Percentiles rank a stretch among this genome's conserved stretches.
phyloP scores from a whole-genome alignment of 2,329 filamentous ascomycete species.

The Xylariaceae sp. region DNA sequence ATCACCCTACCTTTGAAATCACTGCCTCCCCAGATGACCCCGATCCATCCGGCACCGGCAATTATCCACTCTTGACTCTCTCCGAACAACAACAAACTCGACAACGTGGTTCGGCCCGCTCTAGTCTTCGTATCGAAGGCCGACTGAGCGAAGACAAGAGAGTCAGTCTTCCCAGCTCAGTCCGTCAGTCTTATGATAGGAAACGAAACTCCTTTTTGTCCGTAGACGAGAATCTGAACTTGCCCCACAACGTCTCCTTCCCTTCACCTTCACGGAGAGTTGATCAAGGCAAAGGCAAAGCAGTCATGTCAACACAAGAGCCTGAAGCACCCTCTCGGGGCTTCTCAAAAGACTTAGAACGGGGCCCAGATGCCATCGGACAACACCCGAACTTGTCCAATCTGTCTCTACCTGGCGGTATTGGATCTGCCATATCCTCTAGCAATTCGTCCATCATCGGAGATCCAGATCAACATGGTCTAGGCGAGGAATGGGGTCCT shows the following conservation, averaged over 20 bases:
- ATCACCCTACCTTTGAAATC: constrained; percentile 40
- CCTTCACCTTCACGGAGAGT: constrained; percentile 25
- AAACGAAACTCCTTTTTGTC: constrained; percentile 36
- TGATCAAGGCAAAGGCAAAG: constrained; percentile 46
- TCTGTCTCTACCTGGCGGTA: constrained; percentile 48
- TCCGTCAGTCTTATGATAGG: constrained; percentile 52
- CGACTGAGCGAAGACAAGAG: constrained; percentile 43
- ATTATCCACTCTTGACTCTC: constrained; percentile 50
- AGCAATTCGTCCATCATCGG: constrained; percentile 60
- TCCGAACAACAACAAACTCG: constrained; percentile 47
- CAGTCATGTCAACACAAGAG: constrained; percentile 40
- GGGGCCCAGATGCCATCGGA: constrained; percentile 45
- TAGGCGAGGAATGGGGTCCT: constrained; percentile 84
- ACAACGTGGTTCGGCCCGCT: constrained; percentile 40
- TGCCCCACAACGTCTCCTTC: constrained; percentile 18
- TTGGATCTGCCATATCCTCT: constrained; percentile 50
- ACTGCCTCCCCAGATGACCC: constrained; percentile 36
- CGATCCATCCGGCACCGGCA: constrained; percentile 38
- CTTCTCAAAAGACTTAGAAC: constrained; percentile 52
- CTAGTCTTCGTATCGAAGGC: constrained; percentile 50
- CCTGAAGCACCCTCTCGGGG: constrained; percentile 33
- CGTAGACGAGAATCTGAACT: constrained; percentile 18
- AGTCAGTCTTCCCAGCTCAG: constrained; percentile 50
- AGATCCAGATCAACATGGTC: constrained; percentile 58
- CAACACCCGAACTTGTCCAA: constrained; percentile 42